A percentile compares a stretch with the other conserved stretches of the same genome.
Conservation (phyloP, 2,329 filamentous ascomycete species). For the Sporothrix schenckii region DNA sequence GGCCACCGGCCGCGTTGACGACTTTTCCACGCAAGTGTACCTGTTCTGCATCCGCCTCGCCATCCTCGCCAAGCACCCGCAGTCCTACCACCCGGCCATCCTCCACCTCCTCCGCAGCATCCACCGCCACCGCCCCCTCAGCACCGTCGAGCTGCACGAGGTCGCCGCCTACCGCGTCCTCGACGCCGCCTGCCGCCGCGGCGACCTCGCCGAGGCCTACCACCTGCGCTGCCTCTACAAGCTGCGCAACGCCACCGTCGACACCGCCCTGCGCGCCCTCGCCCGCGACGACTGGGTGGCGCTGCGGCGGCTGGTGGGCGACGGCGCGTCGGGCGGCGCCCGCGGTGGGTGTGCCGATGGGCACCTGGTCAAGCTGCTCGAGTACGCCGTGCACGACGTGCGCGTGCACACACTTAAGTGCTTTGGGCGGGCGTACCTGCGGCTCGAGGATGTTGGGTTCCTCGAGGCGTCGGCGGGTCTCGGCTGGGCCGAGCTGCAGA, state of each 20-base stretch:
- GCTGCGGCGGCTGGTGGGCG: conserved; percentile 68
- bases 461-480: conserved; percentile 69
- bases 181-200: conserved; percentile 83
- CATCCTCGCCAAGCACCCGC: conserved; percentile 77
- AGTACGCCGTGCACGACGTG: conserved; percentile 76
- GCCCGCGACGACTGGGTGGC: conserved; percentile 79
- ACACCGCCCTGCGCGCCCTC: conserved; percentile 68
- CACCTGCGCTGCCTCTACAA: conserved; percentile 63
- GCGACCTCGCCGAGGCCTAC: conserved; percentile 73
- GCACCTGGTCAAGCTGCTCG: conserved; percentile 76
- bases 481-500: conserved; percentile 71
- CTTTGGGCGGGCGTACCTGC: conserved; percentile 79
- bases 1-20: conserved; percentile 72
- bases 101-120: conserved; percentile 74
- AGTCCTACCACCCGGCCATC: conserved; percentile 88
- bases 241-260: conserved; percentile 69
- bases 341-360: conserved; percentile 67
- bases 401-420: conserved; percentile 80
- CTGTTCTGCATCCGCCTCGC: conserved; percentile 86
- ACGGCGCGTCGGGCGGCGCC: conserved; percentile 41
- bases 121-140: conserved; percentile 68
- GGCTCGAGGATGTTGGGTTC: conserved; percentile 63
- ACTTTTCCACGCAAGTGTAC: conserved; percentile 86
- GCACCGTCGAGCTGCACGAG: conserved; percentile 73
- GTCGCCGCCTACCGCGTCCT: conserved; percentile 80